Percentiles rank a stretch among this genome's conserved stretches.
These are phyloP conservation scores for Flaveria bidentis DNA, from an alignment of 129 eudicot genomes.

Conservation along the genomic window DNA sequence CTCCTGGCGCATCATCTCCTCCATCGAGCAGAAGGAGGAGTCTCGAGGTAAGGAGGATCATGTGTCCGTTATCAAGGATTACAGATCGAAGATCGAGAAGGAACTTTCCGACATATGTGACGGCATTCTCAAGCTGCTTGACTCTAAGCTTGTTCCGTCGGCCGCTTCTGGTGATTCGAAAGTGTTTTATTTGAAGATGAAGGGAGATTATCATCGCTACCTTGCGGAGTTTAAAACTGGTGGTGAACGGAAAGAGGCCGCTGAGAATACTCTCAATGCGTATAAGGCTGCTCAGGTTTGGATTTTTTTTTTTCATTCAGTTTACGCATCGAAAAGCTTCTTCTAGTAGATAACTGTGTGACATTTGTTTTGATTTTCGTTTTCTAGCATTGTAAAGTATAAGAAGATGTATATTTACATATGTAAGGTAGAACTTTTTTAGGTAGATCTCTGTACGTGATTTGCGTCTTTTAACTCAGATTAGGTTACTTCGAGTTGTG, in stretches of 20 bases:
- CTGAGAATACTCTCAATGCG: conserved; percentile 79
- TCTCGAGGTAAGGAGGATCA: conserved; percentile 63
- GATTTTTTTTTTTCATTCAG: neutral
- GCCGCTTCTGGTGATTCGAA: conserved; percentile 62
- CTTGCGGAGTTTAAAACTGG: conserved; percentile 77
- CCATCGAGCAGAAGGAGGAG: conserved; percentile 81
- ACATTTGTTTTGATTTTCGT: too few relatives aligned
- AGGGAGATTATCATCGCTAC: conserved; percentile 82
- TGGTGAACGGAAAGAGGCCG: conserved; percentile 70
- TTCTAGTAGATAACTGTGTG: too few relatives aligned
- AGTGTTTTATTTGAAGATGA: conserved; percentile 77
- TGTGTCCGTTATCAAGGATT: conserved; percentile 48
- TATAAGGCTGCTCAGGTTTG: conserved; percentile 83
- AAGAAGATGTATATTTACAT: neutral
- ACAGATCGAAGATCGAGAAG: conserved; percentile 67
- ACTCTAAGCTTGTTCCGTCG: conserved; percentile 53
- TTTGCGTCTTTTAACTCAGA: neutral
- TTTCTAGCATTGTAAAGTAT: too few relatives aligned
- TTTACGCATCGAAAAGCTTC: neutral
- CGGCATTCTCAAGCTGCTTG: conserved; percentile 63
- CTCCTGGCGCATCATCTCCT: conserved; percentile 82
- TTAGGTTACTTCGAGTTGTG: conserved; percentile 5
- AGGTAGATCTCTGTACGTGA: too few relatives aligned
- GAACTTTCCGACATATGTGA: conserved; percentile 64
- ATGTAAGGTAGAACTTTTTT: neutral